Conservation (phyloP, 495 filamentous ascomycete species). For the Neohortaea acidophila region DNA sequence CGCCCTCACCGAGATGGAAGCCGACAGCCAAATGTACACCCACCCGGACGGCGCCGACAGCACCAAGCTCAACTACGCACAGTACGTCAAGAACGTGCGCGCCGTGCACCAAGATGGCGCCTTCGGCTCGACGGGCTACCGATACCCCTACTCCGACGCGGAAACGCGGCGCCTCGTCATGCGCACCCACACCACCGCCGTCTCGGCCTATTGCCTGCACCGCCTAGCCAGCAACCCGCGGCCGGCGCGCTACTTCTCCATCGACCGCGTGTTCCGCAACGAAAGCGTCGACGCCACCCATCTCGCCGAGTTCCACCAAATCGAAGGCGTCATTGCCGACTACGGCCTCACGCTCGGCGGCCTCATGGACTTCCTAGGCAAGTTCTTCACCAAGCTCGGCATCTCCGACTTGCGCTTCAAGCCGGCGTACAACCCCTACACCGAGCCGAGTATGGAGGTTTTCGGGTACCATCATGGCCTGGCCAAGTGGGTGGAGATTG, state of each 20-base stretch:
- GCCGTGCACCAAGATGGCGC: slow-evolving; percentile 74
- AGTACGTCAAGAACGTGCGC: slow-evolving; percentile 74
- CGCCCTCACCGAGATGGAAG: slow-evolving; percentile 27
- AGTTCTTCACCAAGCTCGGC: slow-evolving; percentile 94
- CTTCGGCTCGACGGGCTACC: slow-evolving; percentile 86
- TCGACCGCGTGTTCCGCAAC: slow-evolving; percentile 92
- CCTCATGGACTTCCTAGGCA: slow-evolving; percentile 89
- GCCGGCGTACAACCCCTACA: slow-evolving; percentile 96
- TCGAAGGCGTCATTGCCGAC: slow-evolving; percentile 96
- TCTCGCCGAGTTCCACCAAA: slow-evolving; percentile 94
- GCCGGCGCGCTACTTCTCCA: slow-evolving; percentile 88
- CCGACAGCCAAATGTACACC: slow-evolving; percentile 20
- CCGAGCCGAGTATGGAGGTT: slow-evolving; percentile 95
- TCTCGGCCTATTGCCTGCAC: slow-evolving; percentile 76
- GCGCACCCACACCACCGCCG: slow-evolving; percentile 88
- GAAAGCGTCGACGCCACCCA: slow-evolving; percentile 95
- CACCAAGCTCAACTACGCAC: slow-evolving; percentile 49
- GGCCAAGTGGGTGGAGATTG: slow-evolving; percentile 87
- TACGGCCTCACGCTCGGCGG: slow-evolving; percentile 81
- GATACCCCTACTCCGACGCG: slow-evolving; percentile 81
- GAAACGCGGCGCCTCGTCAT: slow-evolving; percentile 81
- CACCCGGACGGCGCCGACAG: slow-evolving; percentile 21
- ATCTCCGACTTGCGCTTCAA: slow-evolving; percentile 81
- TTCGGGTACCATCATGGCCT: slow-evolving; percentile 86
- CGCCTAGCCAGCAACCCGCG: slow-evolving; percentile 66